Evolutionary conservation across 2,329 filamentous ascomycete species (phyloP), one percentile per base, ranked within the genome.

Genomic region (Neospermospora avenae): DNA sequence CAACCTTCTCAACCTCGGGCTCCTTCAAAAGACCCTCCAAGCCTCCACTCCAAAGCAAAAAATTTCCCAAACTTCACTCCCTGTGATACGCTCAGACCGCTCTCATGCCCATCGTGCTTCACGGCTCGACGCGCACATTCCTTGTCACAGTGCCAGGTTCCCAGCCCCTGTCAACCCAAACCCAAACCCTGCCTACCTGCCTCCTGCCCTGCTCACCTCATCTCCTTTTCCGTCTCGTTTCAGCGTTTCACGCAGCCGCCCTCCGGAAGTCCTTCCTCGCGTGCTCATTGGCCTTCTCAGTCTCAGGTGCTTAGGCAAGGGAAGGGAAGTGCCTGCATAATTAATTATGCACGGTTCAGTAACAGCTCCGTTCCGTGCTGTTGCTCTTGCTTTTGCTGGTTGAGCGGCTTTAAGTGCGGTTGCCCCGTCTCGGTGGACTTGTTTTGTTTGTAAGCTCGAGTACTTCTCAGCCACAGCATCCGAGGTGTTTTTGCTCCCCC

Each of bases 81-180:
- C 14, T 16, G 7, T n/a, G 2, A 35, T 8, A 16, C 49, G 49
- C 49, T 53, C 49, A 53, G 49, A 53, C 16, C 49, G 37, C 49
- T 35, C 49, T 53, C 20, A n/a, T 51, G 14, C 46, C 46, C 46
- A 51, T 51, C 46, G 20, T 6, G 18, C 34, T 16, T n/a, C 39
- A 45, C 53, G 53, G 53, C 53, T 45, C 53, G 53, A 55, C 53
- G 34, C 53, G 53, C 53, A 55, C 53, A 31, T 45, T 20, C 53
- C 41, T 13, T 45, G 53, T 25, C 39, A n/a, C n/a, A n/a, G n/a
- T n/a, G n/a, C n/a, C n/a, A n/a, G n/a, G n/a, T n/a, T n/a, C n/a
- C n/a, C n/a, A n/a, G n/a, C 28, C 11, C 28, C 28, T 31, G 28
- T 10, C 6, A 2, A 10, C 28, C 28, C 28, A 31, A 31, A 31